Evolutionary conservation across 345 rosid genomes (phyloP).

Genomic region (Stellera chamaejasme): DNA sequence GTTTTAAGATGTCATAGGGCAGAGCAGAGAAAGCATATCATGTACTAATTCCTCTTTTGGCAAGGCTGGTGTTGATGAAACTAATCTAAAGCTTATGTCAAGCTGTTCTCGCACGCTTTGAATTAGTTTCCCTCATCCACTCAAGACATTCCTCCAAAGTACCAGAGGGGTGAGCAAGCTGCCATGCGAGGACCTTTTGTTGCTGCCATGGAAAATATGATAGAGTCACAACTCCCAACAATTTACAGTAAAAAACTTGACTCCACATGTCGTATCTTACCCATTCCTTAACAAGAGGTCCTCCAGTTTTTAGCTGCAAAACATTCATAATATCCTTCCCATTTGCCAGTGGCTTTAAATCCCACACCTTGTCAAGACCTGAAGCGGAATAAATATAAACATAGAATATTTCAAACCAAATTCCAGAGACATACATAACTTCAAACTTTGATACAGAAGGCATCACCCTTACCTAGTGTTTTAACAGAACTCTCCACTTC

Average conservation of each 20-base stretch:
- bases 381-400: slow-evolving; percentile 16
- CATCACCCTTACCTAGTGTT: slow-evolving; percentile 38
- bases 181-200: slow-evolving; percentile 73
- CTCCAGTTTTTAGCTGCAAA: slow-evolving; percentile 68
- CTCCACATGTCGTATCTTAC: slow-evolving; percentile 34
- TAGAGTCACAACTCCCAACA: background rate
- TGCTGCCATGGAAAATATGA: slow-evolving; percentile 42
- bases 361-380: slow-evolving; percentile 85
- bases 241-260: background rate
- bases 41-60: no score
- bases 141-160: slow-evolving; percentile 75
- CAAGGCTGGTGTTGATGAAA: no score
- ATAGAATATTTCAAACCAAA: background rate
- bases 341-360: slow-evolving; percentile 64
- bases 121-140: slow-evolving; percentile 71
- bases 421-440: background rate
- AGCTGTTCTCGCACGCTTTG: slow-evolving; percentile 45
- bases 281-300: slow-evolving; percentile 82
- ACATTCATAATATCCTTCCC: slow-evolving; percentile 78
- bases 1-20: no score
- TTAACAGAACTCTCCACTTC: slow-evolving; percentile 42
- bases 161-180: slow-evolving; percentile 65
- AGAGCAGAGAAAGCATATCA: no score
- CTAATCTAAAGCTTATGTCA: no score
- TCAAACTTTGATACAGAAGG: background rate